A percentile compares a stretch with the other conserved stretches of the same genome.
Evolutionary conservation across 176 grass and related monocot genomes (phyloP).

Genomic region (Tillandsia fasciculata): DNA sequence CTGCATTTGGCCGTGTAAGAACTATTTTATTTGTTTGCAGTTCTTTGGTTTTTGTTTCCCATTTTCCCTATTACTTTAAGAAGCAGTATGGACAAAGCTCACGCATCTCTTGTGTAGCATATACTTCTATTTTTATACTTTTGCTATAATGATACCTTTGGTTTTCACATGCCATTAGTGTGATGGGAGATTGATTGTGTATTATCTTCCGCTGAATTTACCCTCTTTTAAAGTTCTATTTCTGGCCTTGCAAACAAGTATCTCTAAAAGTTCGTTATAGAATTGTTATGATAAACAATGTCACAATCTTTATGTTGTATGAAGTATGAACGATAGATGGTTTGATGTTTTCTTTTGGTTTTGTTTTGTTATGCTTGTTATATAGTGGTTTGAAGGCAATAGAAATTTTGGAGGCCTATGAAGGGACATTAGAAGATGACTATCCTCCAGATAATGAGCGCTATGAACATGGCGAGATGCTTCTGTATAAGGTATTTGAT

Average conservation of each 20-base stretch:
- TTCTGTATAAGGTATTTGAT: conserved; percentile 81
- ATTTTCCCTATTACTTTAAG: too few relatives aligned
- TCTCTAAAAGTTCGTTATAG: neutral
- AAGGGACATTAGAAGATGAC: conserved; percentile 96
- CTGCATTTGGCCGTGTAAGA: too few relatives aligned
- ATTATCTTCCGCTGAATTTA: too few relatives aligned
- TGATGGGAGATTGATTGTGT: too few relatives aligned
- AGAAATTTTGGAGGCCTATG: conserved; percentile 95
- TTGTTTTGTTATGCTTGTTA: neutral
- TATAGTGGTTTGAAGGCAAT: conserved; percentile 75
- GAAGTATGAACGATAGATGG: neutral
- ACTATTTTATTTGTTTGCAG: too few relatives aligned
- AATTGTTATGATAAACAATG: neutral
- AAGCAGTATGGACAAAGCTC: too few relatives aligned
- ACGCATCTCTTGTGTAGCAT: too few relatives aligned
- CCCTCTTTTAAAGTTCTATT: neutral
- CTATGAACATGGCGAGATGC: conserved; percentile 98
- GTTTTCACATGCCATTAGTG: too few relatives aligned
- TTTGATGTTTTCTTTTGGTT: neutral
- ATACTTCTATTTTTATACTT: too few relatives aligned
- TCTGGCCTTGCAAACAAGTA: neutral
- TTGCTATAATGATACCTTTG: too few relatives aligned
- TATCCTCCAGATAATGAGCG: conserved; percentile 96
- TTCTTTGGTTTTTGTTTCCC: too few relatives aligned
- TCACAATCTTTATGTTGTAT: neutral